These are phyloP conservation scores for Mucor piriformis DNA, from an alignment of 371 early-diverging fungal species.

Conservation along the genomic window DNA sequence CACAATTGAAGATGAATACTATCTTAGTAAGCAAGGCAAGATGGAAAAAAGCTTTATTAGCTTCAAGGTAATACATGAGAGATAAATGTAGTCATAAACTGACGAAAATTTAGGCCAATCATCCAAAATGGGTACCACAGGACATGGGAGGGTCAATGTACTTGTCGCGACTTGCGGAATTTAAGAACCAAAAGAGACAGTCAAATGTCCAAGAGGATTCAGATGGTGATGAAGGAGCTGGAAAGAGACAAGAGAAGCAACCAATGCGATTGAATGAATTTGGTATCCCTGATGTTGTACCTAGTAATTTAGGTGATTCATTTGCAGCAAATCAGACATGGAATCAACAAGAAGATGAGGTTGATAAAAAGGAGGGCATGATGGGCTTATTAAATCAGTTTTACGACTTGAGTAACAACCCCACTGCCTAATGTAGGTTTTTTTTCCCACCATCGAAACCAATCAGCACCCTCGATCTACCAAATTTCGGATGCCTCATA, in stretches of 20 bases:
- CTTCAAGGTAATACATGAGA: conserved; percentile 74
- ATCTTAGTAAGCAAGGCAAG: conserved; percentile 86
- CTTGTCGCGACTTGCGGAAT: conserved; percentile 51
- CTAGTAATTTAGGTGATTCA: conserved; percentile 42
- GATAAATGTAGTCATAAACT: not conserved
- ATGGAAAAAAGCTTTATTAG: conserved; percentile 96
- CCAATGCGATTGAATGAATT: conserved; percentile 31
- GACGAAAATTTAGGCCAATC: conserved; percentile 58
- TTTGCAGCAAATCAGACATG: conserved; percentile 24
- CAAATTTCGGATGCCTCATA: conserved; percentile 29
- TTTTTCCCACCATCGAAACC: conserved; percentile 15
- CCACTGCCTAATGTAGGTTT: conserved; percentile 17
- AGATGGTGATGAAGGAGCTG: conserved; percentile 1
- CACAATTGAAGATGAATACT: conserved; percentile 56
- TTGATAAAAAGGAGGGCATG: conserved; percentile 36
- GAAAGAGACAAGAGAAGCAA: not conserved
- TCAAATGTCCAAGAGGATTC: not conserved
- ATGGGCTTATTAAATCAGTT: conserved; percentile 64
- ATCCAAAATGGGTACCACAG: conserved; percentile 84
- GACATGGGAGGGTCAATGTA: conserved; percentile 74
- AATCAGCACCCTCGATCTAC: not conserved
- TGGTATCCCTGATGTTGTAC: conserved; percentile 38
- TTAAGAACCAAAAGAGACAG: conserved; percentile 21
- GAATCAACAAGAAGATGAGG: conserved; percentile 37
- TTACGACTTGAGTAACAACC: conserved; percentile 61